phyloP scores from a whole-genome alignment of 2,329 filamentous ascomycete genomes.

The Colletotrichum tabaci region DNA sequence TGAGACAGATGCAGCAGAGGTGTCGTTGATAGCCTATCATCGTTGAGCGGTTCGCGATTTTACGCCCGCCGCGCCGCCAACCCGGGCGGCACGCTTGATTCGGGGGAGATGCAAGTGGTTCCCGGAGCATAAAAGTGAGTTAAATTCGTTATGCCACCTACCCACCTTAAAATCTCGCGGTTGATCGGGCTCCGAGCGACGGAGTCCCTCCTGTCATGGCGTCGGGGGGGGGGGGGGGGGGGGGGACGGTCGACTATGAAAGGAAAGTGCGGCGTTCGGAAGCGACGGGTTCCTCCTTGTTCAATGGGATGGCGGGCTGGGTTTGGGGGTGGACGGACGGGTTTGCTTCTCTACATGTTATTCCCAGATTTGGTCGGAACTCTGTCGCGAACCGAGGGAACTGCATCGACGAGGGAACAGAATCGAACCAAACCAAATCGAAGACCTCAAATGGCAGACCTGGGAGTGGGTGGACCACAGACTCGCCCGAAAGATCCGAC shows the following conservation, averaged over 20 bases:
- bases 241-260: too few relatives aligned
- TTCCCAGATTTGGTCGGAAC: background rate
- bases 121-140: background rate
- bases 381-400: background rate
- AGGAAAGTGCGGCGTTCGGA: background rate
- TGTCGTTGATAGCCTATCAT: background rate
- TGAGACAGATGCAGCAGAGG: background rate
- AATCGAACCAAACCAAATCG: too few relatives aligned
- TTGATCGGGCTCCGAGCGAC: background rate
- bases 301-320: background rate
- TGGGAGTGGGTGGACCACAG: background rate
- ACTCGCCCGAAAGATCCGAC: slow-evolving; percentile 27
- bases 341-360: background rate
- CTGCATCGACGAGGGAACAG: background rate
- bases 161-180: background rate
- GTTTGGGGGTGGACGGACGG: background rate
- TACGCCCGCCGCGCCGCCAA: background rate
- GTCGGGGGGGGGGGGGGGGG: background rate
- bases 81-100: background rate
- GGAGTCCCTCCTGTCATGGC: slow-evolving; percentile 23
- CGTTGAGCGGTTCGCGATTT: background rate
- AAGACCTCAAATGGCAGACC: background rate
- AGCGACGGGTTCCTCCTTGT: background rate
- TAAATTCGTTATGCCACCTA: too few relatives aligned
- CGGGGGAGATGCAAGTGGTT: background rate